phyloP scores from a whole-genome alignment of 495 filamentous ascomycete genomes.

The Aspergillus sparsus region DNA sequence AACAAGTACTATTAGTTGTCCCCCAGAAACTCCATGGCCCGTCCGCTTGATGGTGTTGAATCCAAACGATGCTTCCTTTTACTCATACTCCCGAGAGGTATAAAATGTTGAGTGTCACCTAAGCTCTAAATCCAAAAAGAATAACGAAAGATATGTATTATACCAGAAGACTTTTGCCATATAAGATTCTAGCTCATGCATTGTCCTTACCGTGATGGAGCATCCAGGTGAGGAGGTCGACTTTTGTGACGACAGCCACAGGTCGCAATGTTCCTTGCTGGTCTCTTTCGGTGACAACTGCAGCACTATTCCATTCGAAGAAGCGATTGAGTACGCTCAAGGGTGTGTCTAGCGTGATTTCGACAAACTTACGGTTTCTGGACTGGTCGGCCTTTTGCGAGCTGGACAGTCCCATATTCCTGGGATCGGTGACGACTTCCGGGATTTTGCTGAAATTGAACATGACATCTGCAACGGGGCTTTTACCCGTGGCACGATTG shows the following conservation, averaged over 20 bases:
- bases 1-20: no score
- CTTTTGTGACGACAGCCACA: constrained; percentile 91
- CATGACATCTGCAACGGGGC: constrained; percentile 86
- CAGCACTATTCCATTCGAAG: constrained; percentile 97
- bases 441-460: constrained; percentile 86
- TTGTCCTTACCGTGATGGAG: constrained; percentile 60
- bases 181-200: neutral
- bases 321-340: constrained; percentile 82
- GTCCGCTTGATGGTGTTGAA: constrained; percentile 3
- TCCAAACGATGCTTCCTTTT: neutral
- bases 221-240: constrained; percentile 92
- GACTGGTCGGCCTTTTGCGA: constrained; percentile 18
- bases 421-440: constrained; percentile 84
- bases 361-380: constrained; percentile 73
- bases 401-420: constrained; percentile 50
- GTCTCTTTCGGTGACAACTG: constrained; percentile 79
- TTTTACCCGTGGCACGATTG: constrained; percentile 70
- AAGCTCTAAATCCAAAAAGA: neutral
- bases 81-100: neutral
- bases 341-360: constrained; percentile 90
- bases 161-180: neutral
- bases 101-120: neutral
- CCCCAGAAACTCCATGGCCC: neutral
- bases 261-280: constrained; percentile 67
- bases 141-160: constrained; percentile 2